These are phyloP conservation scores for Tetrapisispora taiwanensis DNA, from an alignment of 805 yeast genomes.

Conservation along the genomic window DNA sequence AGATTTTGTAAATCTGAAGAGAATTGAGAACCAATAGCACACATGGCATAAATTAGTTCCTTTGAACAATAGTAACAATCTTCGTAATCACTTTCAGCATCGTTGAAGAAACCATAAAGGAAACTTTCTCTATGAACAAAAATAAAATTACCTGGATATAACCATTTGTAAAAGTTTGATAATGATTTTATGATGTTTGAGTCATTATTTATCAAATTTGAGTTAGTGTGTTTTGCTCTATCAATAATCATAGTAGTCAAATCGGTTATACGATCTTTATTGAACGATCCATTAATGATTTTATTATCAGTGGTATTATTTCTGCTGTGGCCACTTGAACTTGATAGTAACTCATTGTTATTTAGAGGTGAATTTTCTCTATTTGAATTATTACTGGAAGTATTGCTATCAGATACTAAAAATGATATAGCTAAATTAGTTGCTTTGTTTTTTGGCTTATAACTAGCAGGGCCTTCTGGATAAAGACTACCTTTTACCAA, in stretches of 20 bases:
- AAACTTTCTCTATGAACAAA: slow-evolving; percentile 58
- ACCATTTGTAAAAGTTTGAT: slow-evolving; percentile 47
- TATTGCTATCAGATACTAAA: slow-evolving; percentile 6
- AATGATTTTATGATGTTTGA: slow-evolving; percentile 23
- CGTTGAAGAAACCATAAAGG: slow-evolving; percentile 49
- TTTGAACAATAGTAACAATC: slow-evolving; percentile 44
- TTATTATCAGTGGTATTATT: too few species aligned
- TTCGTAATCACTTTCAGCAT: slow-evolving; percentile 33
- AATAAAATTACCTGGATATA: slow-evolving; percentile 53
- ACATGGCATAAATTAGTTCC: slow-evolving; percentile 44
- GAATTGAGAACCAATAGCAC: slow-evolving; percentile 49
- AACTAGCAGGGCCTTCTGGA: slow-evolving; percentile 26
- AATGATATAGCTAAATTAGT: slow-evolving; percentile 10
- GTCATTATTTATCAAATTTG: slow-evolving; percentile 21
- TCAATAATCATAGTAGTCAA: slow-evolving; percentile 27
- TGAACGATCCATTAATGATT: background rate
- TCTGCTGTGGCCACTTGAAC: background rate
- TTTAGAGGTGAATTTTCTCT: background rate
- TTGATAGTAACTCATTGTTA: background rate
- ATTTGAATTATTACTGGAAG: slow-evolving; percentile 1
- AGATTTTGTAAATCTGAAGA: slow-evolving; percentile 34
- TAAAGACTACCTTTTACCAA: slow-evolving; percentile 27
- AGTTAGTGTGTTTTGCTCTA: slow-evolving; percentile 12
- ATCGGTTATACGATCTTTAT: slow-evolving; percentile 24
- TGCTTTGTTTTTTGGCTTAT: slow-evolving; percentile 12